Base-by-base conservation (phyloP, 192 early-diverging fungal genomes). In the Backusella morwellensis region DNA sequence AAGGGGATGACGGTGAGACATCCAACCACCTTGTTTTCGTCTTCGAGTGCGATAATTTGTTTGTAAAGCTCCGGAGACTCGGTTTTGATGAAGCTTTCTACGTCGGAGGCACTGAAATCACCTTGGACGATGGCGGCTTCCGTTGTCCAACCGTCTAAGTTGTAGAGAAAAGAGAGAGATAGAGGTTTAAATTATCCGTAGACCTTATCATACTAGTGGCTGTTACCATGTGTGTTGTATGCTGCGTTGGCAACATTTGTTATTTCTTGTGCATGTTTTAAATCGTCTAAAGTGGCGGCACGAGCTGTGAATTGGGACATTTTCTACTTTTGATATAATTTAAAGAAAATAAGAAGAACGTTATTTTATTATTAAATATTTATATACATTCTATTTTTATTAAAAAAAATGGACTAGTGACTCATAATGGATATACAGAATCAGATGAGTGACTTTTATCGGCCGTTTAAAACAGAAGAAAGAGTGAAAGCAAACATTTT, bases 81-180 rank as follows among this genome's bases (percentile, higher is more conserved):
- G 26, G 44, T 29, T 32, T n/a, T 35, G 3, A 73, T 73, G 15
- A 73, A 54, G 9, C 1, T 0, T 11, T 54, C 72, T 4, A 35
- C 44, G 7, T 54, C 50, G 1, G 72, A 3, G 9, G 32, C n/a
- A 1, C 32, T 11, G 8, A 50, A 54, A 21, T 73, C 44, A 6
- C 72, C 72, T 29, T 29, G 32, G 4, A 73, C 50, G 4, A 54
- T 73, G 3, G 34, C 12, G 52, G 47, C 72, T 35, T 73, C 72
- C n/a, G 47, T 73, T 17, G 72, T 73, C 72, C 72, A 73, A 12
- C 72, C 50, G 32, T 73, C 72, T 73, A 17, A 9, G 7, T 41
- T 26, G 23, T 29, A 40, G n/a, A 34, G 38, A 40, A 40, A 40
- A 6, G 1, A 40, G 4, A 44, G 2, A 32, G 2, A 32, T 1